A percentile compares a stretch with the other conserved stretches of the same genome.
phyloP scores from a whole-genome alignment of 352 stramenopile genomes.

The Thalassiosira ordinaria region DNA sequence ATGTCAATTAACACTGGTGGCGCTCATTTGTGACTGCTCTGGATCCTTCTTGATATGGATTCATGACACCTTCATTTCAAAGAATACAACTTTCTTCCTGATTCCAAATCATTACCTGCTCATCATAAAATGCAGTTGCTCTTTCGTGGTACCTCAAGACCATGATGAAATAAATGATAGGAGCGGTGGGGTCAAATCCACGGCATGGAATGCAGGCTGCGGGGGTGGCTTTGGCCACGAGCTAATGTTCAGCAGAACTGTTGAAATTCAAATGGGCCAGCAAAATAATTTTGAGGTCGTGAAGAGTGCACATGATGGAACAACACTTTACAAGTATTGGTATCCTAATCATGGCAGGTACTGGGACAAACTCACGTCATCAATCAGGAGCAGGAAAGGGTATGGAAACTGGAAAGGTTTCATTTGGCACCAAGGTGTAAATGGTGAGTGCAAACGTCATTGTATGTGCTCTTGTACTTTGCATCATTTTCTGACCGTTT shows the following conservation, averaged over 20 bases:
- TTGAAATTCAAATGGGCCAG: constrained; percentile 18
- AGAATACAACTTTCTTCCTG: neutral
- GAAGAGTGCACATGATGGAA: constrained; percentile 30
- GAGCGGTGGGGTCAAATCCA: constrained; percentile 14
- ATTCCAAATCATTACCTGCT: neutral
- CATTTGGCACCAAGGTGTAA: constrained; percentile 36
- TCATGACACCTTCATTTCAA: too few species aligned
- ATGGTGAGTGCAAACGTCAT: constrained; percentile 4
- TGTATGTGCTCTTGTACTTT: constrained; percentile 1
- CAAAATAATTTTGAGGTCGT: constrained; percentile 15
- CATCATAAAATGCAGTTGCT: constrained; percentile 16
- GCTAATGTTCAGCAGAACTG: constrained; percentile 14
- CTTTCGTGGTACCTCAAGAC: constrained; percentile 19
- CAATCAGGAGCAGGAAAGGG: constrained; percentile 9
- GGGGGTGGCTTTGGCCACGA: constrained; percentile 41
- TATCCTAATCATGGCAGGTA: constrained; percentile 33
- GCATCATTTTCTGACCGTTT: neutral
- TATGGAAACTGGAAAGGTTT: constrained; percentile 36
- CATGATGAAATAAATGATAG: constrained; percentile 6
- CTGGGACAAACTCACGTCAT: constrained; percentile 21
- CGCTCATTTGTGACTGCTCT: too few species aligned
- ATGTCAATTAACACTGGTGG: too few species aligned
- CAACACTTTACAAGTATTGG: constrained; percentile 13
- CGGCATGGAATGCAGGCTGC: constrained; percentile 19
- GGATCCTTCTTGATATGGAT: too few species aligned